A percentile compares a stretch with the other conserved stretches of the same genome.
Evolutionary conservation across 306 rosid species (phyloP).

Genomic region (Canavalia ensiformis): DNA sequence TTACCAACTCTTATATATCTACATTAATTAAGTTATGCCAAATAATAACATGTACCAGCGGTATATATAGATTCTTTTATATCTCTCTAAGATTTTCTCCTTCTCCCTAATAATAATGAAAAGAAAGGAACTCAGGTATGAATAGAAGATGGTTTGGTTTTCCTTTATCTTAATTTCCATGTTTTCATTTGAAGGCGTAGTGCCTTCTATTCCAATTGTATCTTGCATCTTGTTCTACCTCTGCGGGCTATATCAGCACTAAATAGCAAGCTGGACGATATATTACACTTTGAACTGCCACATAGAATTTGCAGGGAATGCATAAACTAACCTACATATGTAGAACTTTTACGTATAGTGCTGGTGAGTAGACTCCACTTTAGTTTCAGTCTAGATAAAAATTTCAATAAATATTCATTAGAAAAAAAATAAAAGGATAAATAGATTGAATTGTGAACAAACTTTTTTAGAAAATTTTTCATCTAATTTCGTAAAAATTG

Average conservation of each 20-base stretch:
- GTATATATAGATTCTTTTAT: not conserved
- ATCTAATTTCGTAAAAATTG: too few relatives aligned
- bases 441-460: too few relatives aligned
- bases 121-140: not conserved
- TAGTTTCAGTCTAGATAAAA: not conserved
- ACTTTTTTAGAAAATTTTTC: too few relatives aligned
- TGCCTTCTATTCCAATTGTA: not conserved
- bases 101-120: too few relatives aligned
- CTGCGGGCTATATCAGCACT: not conserved
- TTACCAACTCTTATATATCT: not conserved
- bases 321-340: not conserved
- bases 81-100: not conserved
- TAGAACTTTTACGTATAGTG: not conserved
- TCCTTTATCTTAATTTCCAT: constrained; percentile 3
- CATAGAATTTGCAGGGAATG: not conserved
- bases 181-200: not conserved
- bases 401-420: too few relatives aligned
- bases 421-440: too few relatives aligned
- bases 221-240: not conserved
- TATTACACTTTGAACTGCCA: constrained; percentile 14
- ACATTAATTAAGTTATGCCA: not conserved
- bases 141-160: not conserved
- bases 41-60: not conserved
- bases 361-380: not conserved
- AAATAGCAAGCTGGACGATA: constrained; percentile 28